Conservation (phyloP, 2,329 filamentous ascomycete genomes). For the Celoporthe dispersa region DNA sequence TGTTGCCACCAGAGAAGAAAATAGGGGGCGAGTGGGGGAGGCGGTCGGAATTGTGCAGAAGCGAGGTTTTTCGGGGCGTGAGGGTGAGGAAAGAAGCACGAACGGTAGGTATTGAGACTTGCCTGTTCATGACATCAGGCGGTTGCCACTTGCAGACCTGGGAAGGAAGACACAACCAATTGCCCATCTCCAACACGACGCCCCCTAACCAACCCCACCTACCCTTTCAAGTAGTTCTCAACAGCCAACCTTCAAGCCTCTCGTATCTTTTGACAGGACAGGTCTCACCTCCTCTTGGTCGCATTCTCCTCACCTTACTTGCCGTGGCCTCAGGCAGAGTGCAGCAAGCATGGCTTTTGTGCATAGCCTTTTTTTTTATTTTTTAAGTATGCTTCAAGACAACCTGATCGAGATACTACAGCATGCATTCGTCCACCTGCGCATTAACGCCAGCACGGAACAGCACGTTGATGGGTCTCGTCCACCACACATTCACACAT, state of each 20-base stretch:
- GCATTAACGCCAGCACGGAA: not conserved
- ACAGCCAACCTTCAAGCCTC: not conserved
- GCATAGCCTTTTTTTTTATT: no score
- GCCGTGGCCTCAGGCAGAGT: not conserved
- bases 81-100: not conserved
- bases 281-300: not conserved
- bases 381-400: no score
- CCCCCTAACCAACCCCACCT: not conserved
- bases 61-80: not conserved
- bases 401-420: not conserved
- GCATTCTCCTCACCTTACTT: not conserved
- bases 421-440: no score
- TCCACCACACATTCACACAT: not conserved
- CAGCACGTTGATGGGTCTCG: not conserved
- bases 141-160: not conserved
- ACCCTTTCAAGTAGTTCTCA: not conserved
- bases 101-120: not conserved
- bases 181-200: not conserved
- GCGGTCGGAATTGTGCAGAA: not conserved
- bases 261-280: not conserved
- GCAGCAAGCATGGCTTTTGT: not conserved
- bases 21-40: no score
- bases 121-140: not conserved
- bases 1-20: not conserved
- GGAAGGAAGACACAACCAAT: not conserved